Percentiles rank a stretch among this genome's conserved stretches.
Conservation (phyloP, 495 filamentous ascomycete genomes). For the Penicillium arizonense region DNA sequence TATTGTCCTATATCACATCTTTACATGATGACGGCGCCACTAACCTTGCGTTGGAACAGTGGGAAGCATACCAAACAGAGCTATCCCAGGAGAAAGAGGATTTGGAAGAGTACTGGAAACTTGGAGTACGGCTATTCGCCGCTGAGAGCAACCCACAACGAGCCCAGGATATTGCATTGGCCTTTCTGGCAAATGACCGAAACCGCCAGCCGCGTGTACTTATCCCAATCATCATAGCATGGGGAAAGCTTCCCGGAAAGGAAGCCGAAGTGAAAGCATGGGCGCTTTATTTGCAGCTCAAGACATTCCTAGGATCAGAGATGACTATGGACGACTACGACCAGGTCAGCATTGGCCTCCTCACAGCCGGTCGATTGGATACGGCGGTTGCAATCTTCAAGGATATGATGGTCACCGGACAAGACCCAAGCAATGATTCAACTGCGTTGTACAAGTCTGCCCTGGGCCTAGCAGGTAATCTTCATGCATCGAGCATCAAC, state of each 20-base stretch:
- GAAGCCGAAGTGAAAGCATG: slow-evolving; percentile 57
- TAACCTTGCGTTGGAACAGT: slow-evolving; percentile 59
- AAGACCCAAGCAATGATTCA: slow-evolving; percentile 48
- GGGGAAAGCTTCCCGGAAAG: slow-evolving; percentile 33
- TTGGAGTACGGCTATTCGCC: slow-evolving; percentile 67
- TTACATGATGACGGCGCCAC: slow-evolving; percentile 59
- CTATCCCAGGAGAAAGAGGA: slow-evolving; percentile 53
- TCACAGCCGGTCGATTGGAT: slow-evolving; percentile 57
- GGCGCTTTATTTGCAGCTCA: slow-evolving; percentile 63
- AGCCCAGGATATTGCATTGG: slow-evolving; percentile 61
- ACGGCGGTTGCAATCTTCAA: slow-evolving; percentile 71
- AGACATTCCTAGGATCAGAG: slow-evolving; percentile 52
- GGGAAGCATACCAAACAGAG: slow-evolving; percentile 56
- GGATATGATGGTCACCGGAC: slow-evolving; percentile 76
- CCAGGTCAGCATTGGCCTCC: slow-evolving; percentile 58
- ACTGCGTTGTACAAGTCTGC: slow-evolving; percentile 47
- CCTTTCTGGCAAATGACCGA: slow-evolving; percentile 51
- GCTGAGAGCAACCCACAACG: slow-evolving; percentile 57
- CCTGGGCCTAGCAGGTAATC: slow-evolving; percentile 40
- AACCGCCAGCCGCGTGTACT: slow-evolving; percentile 57
- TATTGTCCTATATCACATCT: slow-evolving; percentile 63
- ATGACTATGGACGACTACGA: slow-evolving; percentile 79
- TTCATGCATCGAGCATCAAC: slow-evolving; percentile 48
- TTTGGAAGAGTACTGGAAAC: slow-evolving; percentile 58
- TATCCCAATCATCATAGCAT: slow-evolving; percentile 59